A percentile compares a stretch with the other conserved stretches of the same genome.
Conservation (phyloP, 345 rosid species). For the Draba incana region DNA sequence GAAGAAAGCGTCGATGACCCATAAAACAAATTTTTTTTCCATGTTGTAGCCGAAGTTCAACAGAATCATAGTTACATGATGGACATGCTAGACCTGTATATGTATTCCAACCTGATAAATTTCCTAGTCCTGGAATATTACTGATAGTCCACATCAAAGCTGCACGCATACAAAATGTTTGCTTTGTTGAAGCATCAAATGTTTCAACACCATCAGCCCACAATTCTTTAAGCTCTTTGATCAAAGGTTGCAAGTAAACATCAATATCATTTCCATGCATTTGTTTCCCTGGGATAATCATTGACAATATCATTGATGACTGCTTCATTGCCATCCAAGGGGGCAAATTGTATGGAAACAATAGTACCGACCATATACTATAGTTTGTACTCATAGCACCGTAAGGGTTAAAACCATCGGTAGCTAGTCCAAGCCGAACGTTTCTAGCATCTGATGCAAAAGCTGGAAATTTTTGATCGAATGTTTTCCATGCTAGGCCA, state of each 20-base stretch:
- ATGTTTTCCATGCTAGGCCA: background rate
- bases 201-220: background rate
- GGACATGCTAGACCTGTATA: background rate
- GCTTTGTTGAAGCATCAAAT: background rate
- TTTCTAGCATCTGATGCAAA: background rate
- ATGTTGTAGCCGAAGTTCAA: background rate
- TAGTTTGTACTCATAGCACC: background rate
- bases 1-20: background rate
- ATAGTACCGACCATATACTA: background rate
- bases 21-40: background rate
- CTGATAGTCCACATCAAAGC: background rate
- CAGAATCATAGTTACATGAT: background rate
- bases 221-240: background rate
- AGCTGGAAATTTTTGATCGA: background rate
- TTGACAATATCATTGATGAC: background rate
- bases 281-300: background rate
- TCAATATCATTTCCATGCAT: background rate
- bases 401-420: constrained; percentile 4
- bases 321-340: background rate
- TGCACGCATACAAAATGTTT: background rate
- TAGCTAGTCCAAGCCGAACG: background rate
- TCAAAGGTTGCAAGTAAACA: background rate
- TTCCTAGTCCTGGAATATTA: background rate
- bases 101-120: background rate
- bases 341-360: background rate